Conservation (phyloP, 2,329 filamentous ascomycete genomes). For the Penicillium nordicum region DNA sequence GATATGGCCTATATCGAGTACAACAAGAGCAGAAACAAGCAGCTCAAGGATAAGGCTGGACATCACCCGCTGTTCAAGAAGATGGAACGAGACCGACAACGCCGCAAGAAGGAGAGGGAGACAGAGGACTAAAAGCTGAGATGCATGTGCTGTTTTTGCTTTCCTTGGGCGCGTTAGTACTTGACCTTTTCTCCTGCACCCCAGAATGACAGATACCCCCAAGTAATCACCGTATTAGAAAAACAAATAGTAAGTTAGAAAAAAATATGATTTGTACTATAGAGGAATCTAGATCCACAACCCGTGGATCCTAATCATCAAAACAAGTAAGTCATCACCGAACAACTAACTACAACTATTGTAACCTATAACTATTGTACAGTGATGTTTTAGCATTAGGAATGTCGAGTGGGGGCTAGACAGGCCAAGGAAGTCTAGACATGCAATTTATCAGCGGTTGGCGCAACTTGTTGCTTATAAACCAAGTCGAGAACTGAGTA, state of each 20-base stretch:
- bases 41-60: conserved; percentile 60
- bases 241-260: neutral
- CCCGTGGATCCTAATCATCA: no score
- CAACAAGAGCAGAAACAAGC: conserved; percentile 69
- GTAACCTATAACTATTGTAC: no score
- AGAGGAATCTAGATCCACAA: neutral
- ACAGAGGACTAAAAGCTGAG: conserved; percentile 8
- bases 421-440: no score
- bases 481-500: no score
- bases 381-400: no score
- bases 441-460: no score
- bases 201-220: conserved; percentile 11
- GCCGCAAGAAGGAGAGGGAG: conserved; percentile 49
- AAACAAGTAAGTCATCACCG: neutral
- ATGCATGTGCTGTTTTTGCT: neutral
- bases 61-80: conserved; percentile 65
- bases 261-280: neutral
- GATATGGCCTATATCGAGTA: conserved; percentile 96
- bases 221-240: neutral
- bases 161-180: neutral
- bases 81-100: conserved; percentile 59
- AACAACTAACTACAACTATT: no score
- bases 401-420: no score
- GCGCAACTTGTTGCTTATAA: no score
- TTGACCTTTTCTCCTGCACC: neutral